Conservation (phyloP, 164 flowering plant species). For the Macadamia tetraphylla region DNA sequence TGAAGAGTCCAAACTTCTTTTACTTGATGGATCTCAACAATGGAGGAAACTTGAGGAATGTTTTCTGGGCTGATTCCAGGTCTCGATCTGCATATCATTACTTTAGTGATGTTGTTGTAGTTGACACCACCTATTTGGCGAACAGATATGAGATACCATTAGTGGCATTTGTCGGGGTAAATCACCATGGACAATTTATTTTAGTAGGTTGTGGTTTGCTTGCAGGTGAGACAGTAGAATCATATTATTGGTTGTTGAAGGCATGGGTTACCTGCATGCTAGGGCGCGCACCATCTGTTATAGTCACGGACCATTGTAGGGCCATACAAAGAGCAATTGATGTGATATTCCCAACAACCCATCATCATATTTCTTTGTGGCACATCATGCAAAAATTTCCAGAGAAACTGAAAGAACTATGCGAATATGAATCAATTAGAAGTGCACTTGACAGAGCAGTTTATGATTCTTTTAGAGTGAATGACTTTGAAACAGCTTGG, state of each 20-base stretch:
- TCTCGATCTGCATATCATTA: background rate
- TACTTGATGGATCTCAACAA: too few relatives aligned
- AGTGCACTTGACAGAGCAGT: conserved; percentile 17
- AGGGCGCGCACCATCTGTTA: conserved; percentile 43
- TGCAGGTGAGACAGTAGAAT: background rate
- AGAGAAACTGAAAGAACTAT: conserved; percentile 21
- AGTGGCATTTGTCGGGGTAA: background rate
- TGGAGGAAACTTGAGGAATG: too few relatives aligned
- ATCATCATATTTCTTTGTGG: conserved; percentile 27
- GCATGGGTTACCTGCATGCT: conserved; percentile 51
- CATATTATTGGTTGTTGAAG: conserved; percentile 41
- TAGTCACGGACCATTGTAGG: conserved; percentile 33
- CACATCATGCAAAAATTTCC: conserved; percentile 29
- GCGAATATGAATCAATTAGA: conserved; percentile 26
- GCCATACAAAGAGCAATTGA: conserved; percentile 33
- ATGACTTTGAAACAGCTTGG: conserved; percentile 48
- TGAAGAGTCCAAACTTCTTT: background rate
- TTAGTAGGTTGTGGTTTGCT: background rate
- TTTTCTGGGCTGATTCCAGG: background rate
- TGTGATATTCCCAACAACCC: conserved; percentile 43
- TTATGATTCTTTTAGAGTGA: conserved; percentile 28
- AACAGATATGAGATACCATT: background rate
- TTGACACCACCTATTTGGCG: background rate
- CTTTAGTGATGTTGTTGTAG: background rate
- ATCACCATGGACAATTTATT: background rate